phyloP scores from a whole-genome alignment of 106 monocot genomes.

The Gastrodia elata region DNA sequence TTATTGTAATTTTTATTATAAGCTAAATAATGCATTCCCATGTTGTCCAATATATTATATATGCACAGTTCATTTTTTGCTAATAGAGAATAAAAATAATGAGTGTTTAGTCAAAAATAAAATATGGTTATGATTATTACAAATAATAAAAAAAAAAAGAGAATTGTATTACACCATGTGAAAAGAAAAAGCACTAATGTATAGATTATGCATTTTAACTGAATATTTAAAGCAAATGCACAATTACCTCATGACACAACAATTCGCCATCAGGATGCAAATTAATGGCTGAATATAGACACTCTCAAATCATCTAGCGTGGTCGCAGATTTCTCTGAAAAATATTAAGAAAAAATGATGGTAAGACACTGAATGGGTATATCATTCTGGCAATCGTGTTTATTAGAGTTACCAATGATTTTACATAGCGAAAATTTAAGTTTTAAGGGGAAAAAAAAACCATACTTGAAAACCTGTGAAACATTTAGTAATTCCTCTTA shows the following conservation, averaged over 20 bases:
- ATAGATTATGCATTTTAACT: not conserved
- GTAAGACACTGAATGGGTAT: not conserved
- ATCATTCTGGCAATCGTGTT: not conserved
- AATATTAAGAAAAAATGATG: not conserved
- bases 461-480: not conserved
- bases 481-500: not conserved
- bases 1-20: no score
- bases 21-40: no score
- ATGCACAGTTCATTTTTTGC: no score
- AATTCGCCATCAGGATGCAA: not conserved
- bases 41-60: no score
- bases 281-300: not conserved
- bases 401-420: not conserved
- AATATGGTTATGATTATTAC: not conserved
- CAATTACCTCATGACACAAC: not conserved
- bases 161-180: not conserved
- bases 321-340: constrained; percentile 9
- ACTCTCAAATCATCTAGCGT: not conserved
- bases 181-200: not conserved
- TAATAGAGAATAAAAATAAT: not conserved
- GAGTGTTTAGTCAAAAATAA: not conserved
- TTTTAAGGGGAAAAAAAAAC: not conserved
- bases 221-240: not conserved
- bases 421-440: not conserved
- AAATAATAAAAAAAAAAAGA: not conserved